Conservation (phyloP, 495 filamentous ascomycete genomes). For the Daldinia childiae region DNA sequence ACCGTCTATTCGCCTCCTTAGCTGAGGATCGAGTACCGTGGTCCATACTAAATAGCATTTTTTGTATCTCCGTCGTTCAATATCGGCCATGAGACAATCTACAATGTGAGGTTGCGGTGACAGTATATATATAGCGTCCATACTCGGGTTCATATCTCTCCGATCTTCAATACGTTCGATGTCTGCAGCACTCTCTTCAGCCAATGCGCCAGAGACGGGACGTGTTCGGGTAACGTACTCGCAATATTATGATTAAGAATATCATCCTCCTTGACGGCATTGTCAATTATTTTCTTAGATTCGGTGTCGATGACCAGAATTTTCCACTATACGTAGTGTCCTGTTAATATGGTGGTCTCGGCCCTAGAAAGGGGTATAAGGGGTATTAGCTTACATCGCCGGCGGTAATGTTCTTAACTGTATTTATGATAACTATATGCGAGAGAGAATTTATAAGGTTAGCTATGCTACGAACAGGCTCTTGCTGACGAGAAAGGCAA, state of each 20-base stretch:
- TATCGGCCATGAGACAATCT: constrained; percentile 91
- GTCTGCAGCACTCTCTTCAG: constrained; percentile 62
- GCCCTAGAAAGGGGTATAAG: constrained; percentile 21
- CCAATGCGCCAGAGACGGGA: constrained; percentile 25
- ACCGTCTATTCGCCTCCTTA: constrained; percentile 54
- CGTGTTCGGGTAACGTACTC: constrained; percentile 65
- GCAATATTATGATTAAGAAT: constrained; percentile 95
- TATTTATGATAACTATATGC: constrained; percentile 60
- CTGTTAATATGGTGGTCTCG: constrained; percentile 20
- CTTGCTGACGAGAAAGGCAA: constrained; percentile 3
- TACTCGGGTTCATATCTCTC: constrained; percentile 78
- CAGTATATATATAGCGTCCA: constrained; percentile 94
- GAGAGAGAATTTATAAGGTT: constrained; percentile 8
- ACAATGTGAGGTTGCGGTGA: constrained; percentile 86
- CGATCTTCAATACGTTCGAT: constrained; percentile 90
- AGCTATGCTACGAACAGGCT: constrained; percentile 16
- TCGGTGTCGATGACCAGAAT: constrained; percentile 86
- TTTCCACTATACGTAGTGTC: constrained; percentile 77
- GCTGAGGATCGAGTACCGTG: constrained; percentile 52
- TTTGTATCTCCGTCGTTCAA: constrained; percentile 81
- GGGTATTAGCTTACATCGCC: constrained; percentile 57
- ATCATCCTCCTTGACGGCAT: constrained; percentile 90
- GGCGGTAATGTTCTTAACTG: constrained; percentile 62
- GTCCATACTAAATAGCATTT: constrained; percentile 86
- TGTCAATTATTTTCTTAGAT: constrained; percentile 83